These are phyloP conservation scores for Fomitopsis serialis DNA, from an alignment of 768 basidiomycete species.

Conservation along the genomic window DNA sequence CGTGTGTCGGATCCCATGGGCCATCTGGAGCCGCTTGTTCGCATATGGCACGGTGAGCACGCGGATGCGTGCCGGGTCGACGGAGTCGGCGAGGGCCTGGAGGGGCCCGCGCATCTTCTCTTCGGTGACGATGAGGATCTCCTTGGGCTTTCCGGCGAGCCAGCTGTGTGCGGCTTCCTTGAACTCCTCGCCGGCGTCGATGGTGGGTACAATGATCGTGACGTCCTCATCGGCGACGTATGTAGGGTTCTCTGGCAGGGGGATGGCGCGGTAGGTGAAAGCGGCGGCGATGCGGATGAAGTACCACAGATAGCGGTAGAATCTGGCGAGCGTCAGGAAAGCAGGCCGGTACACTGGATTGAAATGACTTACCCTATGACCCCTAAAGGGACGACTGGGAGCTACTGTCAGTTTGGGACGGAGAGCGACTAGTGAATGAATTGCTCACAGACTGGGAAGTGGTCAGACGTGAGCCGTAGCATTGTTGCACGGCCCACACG, in stretches of 20 bases:
- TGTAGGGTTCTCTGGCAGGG: conserved; percentile 84
- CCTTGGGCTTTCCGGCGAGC: conserved; percentile 90
- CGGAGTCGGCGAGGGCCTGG: conserved; percentile 82
- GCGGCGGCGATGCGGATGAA: conserved; percentile 78
- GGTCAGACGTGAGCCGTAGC: conserved; percentile 89
- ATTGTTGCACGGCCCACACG: conserved; percentile 30
- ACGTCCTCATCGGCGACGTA: conserved; percentile 90
- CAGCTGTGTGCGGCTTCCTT: conserved; percentile 89
- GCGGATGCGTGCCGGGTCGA: conserved; percentile 79
- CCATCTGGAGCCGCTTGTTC: conserved; percentile 93
- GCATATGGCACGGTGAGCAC: conserved; percentile 90
- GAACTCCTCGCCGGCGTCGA: conserved; percentile 94
- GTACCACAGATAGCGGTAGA: conserved; percentile 94
- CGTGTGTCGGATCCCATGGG: conserved; percentile 85
- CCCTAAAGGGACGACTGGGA: conserved; percentile 80
- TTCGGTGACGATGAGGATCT: conserved; percentile 72
- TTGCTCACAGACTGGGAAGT: conserved; percentile 83
- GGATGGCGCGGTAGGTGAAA: conserved; percentile 80
- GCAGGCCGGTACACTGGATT: not conserved
- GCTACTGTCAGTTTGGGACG: conserved; percentile 3
- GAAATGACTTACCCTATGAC: conserved; percentile 62
- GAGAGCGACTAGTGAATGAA: not conserved
- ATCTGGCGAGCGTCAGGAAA: conserved; percentile 40
- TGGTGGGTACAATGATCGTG: conserved; percentile 94
- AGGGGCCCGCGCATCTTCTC: conserved; percentile 88